A percentile compares a stretch with the other conserved stretches of the same genome.
These are phyloP conservation scores for Melampsora larici-populina DNA, from an alignment of 1,284 basidiomycete genomes.

Conservation along the genomic window DNA sequence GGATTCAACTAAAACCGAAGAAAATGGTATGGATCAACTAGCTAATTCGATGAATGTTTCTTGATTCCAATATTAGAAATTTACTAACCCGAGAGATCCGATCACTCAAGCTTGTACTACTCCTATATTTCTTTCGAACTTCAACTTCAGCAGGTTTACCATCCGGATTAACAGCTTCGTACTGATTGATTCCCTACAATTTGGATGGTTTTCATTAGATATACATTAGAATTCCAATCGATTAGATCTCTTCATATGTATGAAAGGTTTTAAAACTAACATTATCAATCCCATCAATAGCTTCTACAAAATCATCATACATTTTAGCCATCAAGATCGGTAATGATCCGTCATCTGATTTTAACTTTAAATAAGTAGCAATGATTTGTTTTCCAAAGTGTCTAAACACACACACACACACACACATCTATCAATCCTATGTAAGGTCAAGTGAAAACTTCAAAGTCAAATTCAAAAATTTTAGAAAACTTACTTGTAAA, in stretches of 20 bases:
- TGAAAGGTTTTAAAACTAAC: slow-evolving; percentile 50
- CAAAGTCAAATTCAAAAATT: too few species aligned
- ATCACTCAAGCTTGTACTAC: slow-evolving; percentile 73
- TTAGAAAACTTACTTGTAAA: slow-evolving; percentile 90
- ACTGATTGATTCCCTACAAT: slow-evolving; percentile 66
- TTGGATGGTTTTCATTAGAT: too few species aligned
- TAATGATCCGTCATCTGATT: slow-evolving; percentile 64
- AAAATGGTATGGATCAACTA: too few species aligned
- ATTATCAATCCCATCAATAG: slow-evolving; percentile 93
- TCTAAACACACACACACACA: slow-evolving; percentile 58
- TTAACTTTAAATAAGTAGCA: slow-evolving; percentile 62
- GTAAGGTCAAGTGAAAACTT: too few species aligned
- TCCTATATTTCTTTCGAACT: slow-evolving; percentile 62
- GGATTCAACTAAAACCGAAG: slow-evolving; percentile 65
- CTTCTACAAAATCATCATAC: slow-evolving; percentile 74
- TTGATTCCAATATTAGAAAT: too few species aligned
- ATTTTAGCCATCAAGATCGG: slow-evolving; percentile 79
- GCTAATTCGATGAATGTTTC: too few species aligned
- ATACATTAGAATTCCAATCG: not conserved
- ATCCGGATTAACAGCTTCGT: slow-evolving; percentile 51
- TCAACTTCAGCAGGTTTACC: slow-evolving; percentile 59
- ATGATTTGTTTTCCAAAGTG: slow-evolving; percentile 92
- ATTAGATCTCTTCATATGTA: not conserved
- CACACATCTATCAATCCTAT: too few species aligned
- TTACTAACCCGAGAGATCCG: slow-evolving; percentile 63